These are phyloP conservation scores for Elsinoe necatrix DNA, from an alignment of 2,329 filamentous ascomycete genomes.

Conservation along the genomic window DNA sequence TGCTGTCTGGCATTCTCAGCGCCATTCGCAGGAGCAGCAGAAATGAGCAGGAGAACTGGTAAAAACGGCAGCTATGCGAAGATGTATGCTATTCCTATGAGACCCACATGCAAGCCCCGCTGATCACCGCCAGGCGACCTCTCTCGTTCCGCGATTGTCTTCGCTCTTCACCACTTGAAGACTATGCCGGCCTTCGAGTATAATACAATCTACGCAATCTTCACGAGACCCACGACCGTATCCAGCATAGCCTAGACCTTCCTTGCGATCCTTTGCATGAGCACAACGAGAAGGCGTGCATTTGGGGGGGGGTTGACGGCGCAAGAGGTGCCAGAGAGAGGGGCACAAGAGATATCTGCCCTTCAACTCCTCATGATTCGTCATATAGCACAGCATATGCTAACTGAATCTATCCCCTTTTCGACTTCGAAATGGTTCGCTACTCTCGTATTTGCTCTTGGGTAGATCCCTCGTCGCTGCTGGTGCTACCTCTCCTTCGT, in stretches of 20 bases:
- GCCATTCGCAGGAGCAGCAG: constrained; percentile 28
- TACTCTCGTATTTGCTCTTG: constrained; percentile 86
- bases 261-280: constrained; percentile 4
- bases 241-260: background rate
- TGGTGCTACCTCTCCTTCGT: constrained; percentile 68
- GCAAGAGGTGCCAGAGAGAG: background rate
- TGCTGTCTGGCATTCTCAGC: constrained; percentile 30
- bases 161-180: constrained; percentile 28
- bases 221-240: background rate
- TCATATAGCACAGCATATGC: constrained; percentile 8
- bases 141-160: constrained; percentile 31
- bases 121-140: constrained; percentile 23
- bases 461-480: constrained; percentile 59
- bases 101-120: background rate
- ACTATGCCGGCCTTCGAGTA: constrained; percentile 25
- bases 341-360: background rate
- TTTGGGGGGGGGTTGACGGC: constrained; percentile 12
- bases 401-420: constrained; percentile 75
- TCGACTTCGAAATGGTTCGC: constrained; percentile 62
- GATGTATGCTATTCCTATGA: constrained; percentile 22
- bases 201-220: background rate
- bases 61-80: constrained; percentile 27
- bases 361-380: background rate
- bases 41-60: constrained; percentile 26
- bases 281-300: background rate